Conservation (phyloP, 2,329 filamentous ascomycete species). For the Ascochyta fabae region DNA sequence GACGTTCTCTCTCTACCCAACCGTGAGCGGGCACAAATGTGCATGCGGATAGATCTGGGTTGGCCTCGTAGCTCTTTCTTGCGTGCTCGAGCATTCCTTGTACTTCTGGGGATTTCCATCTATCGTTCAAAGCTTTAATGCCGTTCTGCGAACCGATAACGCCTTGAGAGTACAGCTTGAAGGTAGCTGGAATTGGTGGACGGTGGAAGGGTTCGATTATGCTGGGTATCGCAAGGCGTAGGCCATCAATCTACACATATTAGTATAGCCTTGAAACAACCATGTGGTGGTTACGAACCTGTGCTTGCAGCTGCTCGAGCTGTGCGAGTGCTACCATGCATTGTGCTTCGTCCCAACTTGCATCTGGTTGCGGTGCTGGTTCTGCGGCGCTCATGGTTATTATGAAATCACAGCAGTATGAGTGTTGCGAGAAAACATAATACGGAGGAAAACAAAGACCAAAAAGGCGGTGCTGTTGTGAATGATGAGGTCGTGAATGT, state of each 20-base stretch:
- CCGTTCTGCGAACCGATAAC: constrained; percentile 45
- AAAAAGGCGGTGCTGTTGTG: constrained; percentile 6
- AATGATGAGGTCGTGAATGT: constrained; percentile 11
- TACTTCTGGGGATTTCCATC: constrained; percentile 48
- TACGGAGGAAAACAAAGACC: background rate
- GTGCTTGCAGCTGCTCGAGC: constrained; percentile 52
- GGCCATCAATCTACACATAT: constrained; percentile 47
- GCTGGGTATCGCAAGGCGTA: constrained; percentile 53
- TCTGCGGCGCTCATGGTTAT: constrained; percentile 26
- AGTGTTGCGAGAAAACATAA: background rate
- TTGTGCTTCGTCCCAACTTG: constrained; percentile 49
- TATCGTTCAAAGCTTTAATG: constrained; percentile 46
- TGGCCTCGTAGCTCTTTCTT: constrained; percentile 44
- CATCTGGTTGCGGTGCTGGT: constrained; percentile 21
- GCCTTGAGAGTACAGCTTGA: constrained; percentile 48
- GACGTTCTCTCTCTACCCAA: constrained; percentile 44
- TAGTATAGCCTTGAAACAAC: constrained; percentile 2
- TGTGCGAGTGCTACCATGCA: constrained; percentile 53
- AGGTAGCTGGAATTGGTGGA: constrained; percentile 41
- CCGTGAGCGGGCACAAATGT: constrained; percentile 46
- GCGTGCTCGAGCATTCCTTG: constrained; percentile 45
- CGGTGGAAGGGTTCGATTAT: constrained; percentile 50
- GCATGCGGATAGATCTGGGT: constrained; percentile 48
- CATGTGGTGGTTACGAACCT: constrained; percentile 37
- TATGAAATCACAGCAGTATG: background rate